Base-by-base conservation (phyloP, 371 early-diverging fungal genomes). In the Astathelohania contejeani region DNA sequence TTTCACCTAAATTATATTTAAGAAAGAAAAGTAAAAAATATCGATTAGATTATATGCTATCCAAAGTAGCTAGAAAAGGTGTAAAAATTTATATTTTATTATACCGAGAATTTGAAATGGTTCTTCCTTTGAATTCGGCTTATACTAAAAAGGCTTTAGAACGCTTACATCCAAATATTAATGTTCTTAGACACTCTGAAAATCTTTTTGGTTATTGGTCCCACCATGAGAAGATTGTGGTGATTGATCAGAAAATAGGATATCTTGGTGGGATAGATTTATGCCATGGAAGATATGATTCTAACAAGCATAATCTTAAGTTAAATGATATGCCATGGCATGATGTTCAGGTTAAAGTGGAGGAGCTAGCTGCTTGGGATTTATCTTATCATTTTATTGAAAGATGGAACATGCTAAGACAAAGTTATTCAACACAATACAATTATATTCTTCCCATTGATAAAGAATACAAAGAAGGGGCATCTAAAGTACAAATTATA, bases 251-350 rank as follows among this genome's bases (percentile, higher is more conserved):
- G 55, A 75, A 79, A 25, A 63, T 85, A 44, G 87, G 84, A 7
- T 90, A 85, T 59, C 77, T 86, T 37, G 90, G 90, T 49, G 90
- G 90, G 0, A 75, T 90, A 25, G 90, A 90, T 63, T 67, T 87
- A 53, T 88, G 88, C 72, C 83, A 82, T 70, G 90, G 88, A 4
- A 80, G 90, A 23, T 90, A 79, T 63, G 88, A 88, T 69, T 81
- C 81, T 23, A 79, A 81, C 46, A 73, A 77, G 2, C 90, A 90
- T 67, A 75, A 79, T n/a, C 1, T 62, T 86, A 38, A 74, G 80
- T n/a, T 87, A 87, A 69, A 77, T 39, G 77, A 77, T 4, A 85
- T 90, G 88, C 87, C 88, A 19, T 90, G 90, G 90, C 89, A 89
- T 69, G 90, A 90, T 58, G 78, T 88, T n/a, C 80, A 82, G 62